Evolutionary conservation across 768 basidiomycete genomes (phyloP).

Genomic region (Crepidotus variabilis): DNA sequence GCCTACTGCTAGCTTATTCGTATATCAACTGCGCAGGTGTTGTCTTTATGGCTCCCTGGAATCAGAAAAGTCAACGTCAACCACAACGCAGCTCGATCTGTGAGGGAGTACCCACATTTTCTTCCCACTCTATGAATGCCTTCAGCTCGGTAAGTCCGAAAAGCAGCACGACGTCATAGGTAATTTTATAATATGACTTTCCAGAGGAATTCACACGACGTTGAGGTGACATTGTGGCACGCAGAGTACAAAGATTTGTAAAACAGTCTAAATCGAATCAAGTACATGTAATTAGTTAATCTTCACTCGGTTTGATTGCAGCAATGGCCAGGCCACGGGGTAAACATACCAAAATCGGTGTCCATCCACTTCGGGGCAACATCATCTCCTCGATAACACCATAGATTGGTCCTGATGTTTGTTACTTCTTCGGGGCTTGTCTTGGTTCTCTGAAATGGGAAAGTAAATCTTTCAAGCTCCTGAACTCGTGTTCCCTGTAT

Average conservation of each 20-base stretch:
- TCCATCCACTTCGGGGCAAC: slow-evolving; percentile 17
- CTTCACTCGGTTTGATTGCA: too few relatives aligned
- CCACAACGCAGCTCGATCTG: too few relatives aligned
- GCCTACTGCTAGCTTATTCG: not conserved
- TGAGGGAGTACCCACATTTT: not conserved
- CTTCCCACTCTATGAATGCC: slow-evolving; percentile 4
- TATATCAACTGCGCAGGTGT: not conserved
- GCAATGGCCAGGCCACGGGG: too few relatives aligned
- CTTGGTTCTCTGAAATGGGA: slow-evolving; percentile 24
- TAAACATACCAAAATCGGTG: slow-evolving; percentile 4
- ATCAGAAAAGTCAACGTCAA: too few relatives aligned
- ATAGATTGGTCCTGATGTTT: not conserved
- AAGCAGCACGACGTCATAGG: slow-evolving; percentile 2
- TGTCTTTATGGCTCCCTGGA: not conserved
- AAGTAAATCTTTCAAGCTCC: too few relatives aligned
- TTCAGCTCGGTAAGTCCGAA: slow-evolving; percentile 6
- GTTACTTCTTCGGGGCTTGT: slow-evolving; percentile 10
- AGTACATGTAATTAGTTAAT: too few relatives aligned
- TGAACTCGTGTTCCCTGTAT: too few relatives aligned
- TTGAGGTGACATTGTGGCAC: not conserved
- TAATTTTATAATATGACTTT: not conserved
- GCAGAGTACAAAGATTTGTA: not conserved
- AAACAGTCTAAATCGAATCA: not conserved
- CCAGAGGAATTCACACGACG: not conserved
- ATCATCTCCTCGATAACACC: slow-evolving; percentile 17